Percentiles rank a stretch among this genome's conserved stretches.
These are phyloP conservation scores for Thalassiosira hispida DNA, from an alignment of 352 stramenopile genomes.

Conservation along the genomic window DNA sequence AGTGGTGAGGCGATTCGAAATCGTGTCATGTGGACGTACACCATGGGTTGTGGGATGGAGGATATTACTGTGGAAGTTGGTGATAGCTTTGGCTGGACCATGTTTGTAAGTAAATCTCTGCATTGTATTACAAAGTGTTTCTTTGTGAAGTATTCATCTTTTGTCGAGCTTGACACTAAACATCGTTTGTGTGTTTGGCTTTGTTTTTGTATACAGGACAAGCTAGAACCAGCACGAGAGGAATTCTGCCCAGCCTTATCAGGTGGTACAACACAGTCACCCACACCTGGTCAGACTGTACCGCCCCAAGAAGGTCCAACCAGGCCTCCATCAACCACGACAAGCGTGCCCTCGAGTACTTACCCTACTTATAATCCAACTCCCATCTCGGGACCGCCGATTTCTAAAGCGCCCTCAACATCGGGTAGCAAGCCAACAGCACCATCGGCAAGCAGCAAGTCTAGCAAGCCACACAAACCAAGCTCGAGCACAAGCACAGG, in stretches of 20 bases:
- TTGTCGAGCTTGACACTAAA: background rate
- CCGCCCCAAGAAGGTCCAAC: no score
- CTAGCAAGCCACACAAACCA: slow-evolving; percentile 31
- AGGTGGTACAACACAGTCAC: background rate
- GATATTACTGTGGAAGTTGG: slow-evolving; percentile 40
- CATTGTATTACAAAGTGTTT: background rate
- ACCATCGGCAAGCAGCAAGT: background rate
- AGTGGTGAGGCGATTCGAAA: slow-evolving; percentile 50
- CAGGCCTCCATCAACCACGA: background rate
- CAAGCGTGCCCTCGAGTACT: background rate
- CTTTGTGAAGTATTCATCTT: no score
- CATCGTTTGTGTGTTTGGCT: background rate
- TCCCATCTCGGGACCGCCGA: no score
- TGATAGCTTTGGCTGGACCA: slow-evolving; percentile 49
- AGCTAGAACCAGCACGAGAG: slow-evolving; percentile 29
- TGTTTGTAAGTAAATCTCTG: slow-evolving; percentile 43
- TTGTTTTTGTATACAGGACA: slow-evolving; percentile 10
- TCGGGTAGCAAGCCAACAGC: background rate
- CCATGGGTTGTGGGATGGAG: slow-evolving; percentile 38
- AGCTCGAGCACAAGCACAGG: background rate
- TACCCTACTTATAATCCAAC: background rate
- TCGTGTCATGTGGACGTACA: slow-evolving; percentile 59
- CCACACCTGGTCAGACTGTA: background rate
- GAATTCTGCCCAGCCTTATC: slow-evolving; percentile 49
- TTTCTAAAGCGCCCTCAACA: background rate